Base-by-base conservation (phyloP, 352 stramenopile species). In the Phytophthora sp. region DNA sequence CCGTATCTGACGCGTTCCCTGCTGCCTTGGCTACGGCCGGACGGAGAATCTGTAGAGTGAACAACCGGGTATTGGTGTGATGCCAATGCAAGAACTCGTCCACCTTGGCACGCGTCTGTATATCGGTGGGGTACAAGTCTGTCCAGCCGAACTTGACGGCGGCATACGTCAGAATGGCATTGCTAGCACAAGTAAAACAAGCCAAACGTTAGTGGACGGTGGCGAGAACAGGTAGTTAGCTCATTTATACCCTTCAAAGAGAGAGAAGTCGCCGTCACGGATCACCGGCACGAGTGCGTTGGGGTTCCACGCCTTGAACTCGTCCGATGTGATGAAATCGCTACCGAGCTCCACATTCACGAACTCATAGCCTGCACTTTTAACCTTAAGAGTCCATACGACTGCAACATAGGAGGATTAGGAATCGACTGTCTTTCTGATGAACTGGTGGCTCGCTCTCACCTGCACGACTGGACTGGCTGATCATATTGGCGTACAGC, bases 301-400 rank as follows among this genome's bases (percentile, higher is more conserved):
- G 30, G 80, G 80, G 57, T 89, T 87, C 63, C 79, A 75, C n/a
- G 68, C 24, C 23, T 77, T 72, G 65, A 76, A 87, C 63, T 89
- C 78, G 33, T 79, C 68, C 26, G 69, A 74, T 39, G 74, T 57
- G 31, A 69, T 72, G 36, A 67, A 60, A 8, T 71, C 35, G 4
- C 59, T 50, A 6, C 47, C 31, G 41, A 68, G 63, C 26, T 72
- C 52, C 53, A 72, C 60, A 41, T 68, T 47, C 27, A 85, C 74
- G 38, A 84, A 64, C 61, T 86, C 75, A 51, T 82, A 78, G 38
- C 74, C 58, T 27, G 69, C 51, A 13, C 33, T 51, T 57, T 89
- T 89, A 38, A 80, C 71, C 51, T 79, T 77, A n/a, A 84, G 56
- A 35, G 75, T 47, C 80, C 73, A 72, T 9, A 56, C 68, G 26